Conservation (phyloP, 495 filamentous ascomycete species). For the Neurospora terricola region DNA sequence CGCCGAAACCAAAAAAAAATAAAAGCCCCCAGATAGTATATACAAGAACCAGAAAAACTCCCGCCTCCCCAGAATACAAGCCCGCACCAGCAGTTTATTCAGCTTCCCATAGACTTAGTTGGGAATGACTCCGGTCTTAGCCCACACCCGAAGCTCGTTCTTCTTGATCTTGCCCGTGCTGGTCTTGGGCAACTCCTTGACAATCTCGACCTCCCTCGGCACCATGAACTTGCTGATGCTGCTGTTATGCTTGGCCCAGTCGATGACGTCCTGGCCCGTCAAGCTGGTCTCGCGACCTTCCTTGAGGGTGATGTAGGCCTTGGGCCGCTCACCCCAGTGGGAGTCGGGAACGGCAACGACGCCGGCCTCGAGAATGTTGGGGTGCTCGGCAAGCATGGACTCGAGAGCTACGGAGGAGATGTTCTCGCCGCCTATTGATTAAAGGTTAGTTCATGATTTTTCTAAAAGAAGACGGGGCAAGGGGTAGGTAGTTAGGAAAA, state of each 20-base stretch:
- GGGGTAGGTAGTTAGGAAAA: neutral
- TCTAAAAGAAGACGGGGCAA: neutral
- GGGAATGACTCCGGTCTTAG: constrained; percentile 37
- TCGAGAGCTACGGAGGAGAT: constrained; percentile 92
- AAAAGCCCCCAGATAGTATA: neutral
- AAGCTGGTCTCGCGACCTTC: constrained; percentile 40
- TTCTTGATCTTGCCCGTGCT: constrained; percentile 95
- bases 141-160: constrained; percentile 85
- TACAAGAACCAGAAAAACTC: neutral
- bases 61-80: neutral
- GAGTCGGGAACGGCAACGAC: constrained; percentile 83
- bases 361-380: constrained; percentile 79
- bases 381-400: constrained; percentile 82
- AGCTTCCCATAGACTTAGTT: neutral
- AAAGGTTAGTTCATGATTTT: constrained; percentile 1
- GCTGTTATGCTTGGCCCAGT: constrained; percentile 73
- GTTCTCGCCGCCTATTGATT: constrained; percentile 75
- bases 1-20: neutral
- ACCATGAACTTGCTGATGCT: constrained; percentile 92
- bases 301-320: constrained; percentile 83
- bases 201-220: constrained; percentile 82
- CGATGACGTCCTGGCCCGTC: constrained; percentile 61
- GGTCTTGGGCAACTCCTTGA: constrained; percentile 86
- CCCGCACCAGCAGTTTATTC: neutral
- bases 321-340: constrained; percentile 91